Conservation (phyloP, 176 grass and related monocot species). For the Paspalum notatum region DNA sequence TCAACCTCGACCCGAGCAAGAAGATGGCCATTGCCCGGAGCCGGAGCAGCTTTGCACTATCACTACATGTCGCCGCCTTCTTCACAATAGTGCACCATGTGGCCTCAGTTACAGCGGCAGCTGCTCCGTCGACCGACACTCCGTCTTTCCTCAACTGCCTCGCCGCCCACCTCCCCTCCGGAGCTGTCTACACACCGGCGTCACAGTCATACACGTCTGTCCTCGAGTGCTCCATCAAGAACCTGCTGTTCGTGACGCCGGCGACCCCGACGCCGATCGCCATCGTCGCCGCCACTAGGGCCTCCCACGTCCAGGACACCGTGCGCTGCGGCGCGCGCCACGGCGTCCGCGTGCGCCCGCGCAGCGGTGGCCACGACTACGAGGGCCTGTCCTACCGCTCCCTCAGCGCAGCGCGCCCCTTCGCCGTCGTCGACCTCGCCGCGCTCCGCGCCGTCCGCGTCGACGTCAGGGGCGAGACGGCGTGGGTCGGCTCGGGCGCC, state of each 20-base stretch:
- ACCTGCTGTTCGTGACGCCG: conserved; percentile 58
- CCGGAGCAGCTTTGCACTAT: background rate
- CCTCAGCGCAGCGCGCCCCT: background rate
- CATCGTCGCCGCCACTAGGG: conserved; percentile 40
- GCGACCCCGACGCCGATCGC: conserved; percentile 54
- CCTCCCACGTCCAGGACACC: conserved; percentile 55
- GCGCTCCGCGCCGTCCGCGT: conserved; percentile 40
- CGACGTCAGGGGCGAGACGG: conserved; percentile 28
- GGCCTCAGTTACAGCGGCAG: background rate
- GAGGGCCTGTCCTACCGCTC: conserved; percentile 76
- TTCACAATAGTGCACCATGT: background rate
- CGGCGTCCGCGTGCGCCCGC: conserved; percentile 40
- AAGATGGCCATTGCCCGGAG: background rate
- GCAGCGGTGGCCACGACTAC: conserved; percentile 82
- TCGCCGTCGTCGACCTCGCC: conserved; percentile 54
- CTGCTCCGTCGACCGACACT: conserved; percentile 12
- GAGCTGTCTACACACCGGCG: conserved; percentile 32
- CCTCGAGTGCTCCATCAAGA: conserved; percentile 63
- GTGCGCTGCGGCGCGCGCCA: conserved; percentile 52
- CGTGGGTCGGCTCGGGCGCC: conserved; percentile 66
- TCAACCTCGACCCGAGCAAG: background rate
- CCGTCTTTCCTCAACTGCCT: conserved; percentile 55
- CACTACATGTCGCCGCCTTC: conserved; percentile 14
- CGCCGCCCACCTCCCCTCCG: conserved; percentile 19
- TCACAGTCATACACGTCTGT: conserved; percentile 42